Conservation (phyloP, 495 filamentous ascomycete genomes). For the Penicillium psychrofluorescens region DNA sequence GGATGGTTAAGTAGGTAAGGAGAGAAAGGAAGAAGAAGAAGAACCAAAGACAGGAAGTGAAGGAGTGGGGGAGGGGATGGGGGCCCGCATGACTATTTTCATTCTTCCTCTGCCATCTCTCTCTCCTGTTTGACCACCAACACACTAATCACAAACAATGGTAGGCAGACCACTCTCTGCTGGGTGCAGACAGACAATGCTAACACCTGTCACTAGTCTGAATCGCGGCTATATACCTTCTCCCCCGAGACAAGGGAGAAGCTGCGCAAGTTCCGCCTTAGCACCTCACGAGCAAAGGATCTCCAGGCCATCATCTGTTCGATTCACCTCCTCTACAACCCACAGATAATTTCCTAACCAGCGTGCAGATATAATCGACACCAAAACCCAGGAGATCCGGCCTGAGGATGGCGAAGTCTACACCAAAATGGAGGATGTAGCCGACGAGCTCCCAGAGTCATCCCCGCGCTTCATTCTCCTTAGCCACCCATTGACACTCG, state of each 20-base stretch:
- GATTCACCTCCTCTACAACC: slow-evolving; percentile 13
- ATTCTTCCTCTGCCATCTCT: neutral
- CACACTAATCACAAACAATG: slow-evolving; percentile 22
- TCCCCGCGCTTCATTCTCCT: slow-evolving; percentile 82
- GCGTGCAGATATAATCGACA: slow-evolving; percentile 58
- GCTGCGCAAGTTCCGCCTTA: slow-evolving; percentile 85
- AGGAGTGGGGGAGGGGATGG: slow-evolving; percentile 14
- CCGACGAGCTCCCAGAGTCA: slow-evolving; percentile 88
- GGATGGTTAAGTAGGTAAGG: neutral
- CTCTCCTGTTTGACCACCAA: neutral
- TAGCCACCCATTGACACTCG: slow-evolving; percentile 81
- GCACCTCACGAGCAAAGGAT: slow-evolving; percentile 78
- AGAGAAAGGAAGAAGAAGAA: neutral
- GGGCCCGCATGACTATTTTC: slow-evolving; percentile 13
- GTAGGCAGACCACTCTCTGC: too few species aligned
- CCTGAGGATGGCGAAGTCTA: slow-evolving; percentile 70
- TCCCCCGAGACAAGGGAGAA: slow-evolving; percentile 77
- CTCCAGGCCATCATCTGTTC: slow-evolving; percentile 92
- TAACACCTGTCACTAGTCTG: slow-evolving; percentile 43
- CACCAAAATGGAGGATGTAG: slow-evolving; percentile 67
- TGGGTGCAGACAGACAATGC: too few species aligned
- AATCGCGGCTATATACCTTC: slow-evolving; percentile 89
- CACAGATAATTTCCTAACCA: too few species aligned
- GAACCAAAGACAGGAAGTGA: too few species aligned
- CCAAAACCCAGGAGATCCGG: slow-evolving; percentile 77